Conservation (phyloP, 176 grass and related monocot species). For the Bromus sterilis region DNA sequence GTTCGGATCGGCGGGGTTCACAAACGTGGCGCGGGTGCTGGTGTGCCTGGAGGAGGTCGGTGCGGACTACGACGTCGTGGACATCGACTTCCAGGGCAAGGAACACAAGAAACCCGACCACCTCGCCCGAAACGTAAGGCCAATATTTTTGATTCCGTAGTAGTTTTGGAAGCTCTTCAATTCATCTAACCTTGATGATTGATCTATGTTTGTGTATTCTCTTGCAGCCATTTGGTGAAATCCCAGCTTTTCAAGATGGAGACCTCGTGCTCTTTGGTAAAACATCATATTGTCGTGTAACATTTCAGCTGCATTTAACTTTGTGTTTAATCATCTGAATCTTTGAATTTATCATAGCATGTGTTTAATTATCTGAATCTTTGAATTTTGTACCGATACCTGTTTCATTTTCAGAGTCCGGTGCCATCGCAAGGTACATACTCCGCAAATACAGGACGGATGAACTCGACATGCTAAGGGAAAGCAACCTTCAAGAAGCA, state of each 20-base stretch:
- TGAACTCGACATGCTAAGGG: background rate
- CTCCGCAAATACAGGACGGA: constrained; percentile 5
- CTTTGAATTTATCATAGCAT: no score
- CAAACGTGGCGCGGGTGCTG: constrained; percentile 23
- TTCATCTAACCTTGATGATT: background rate
- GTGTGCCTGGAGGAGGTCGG: constrained; percentile 49
- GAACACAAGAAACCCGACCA: constrained; percentile 21
- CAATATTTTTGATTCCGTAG: background rate
- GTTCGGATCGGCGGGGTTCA: constrained; percentile 17
- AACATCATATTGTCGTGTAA: background rate
- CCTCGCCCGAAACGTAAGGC: constrained; percentile 28
- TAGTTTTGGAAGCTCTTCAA: background rate
- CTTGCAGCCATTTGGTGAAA: constrained; percentile 23
- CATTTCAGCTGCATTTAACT: background rate
- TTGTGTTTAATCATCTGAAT: no score
- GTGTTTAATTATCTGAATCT: no score
- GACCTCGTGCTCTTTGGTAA: constrained; percentile 1
- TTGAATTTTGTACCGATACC: no score
- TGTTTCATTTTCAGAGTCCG: background rate
- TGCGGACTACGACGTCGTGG: constrained; percentile 33
- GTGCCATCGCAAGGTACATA: constrained; percentile 10
- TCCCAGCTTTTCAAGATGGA: constrained; percentile 39
- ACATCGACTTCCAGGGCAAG: background rate
- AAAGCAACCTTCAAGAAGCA: background rate
- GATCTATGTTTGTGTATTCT: background rate